Evolutionary conservation across 208 protist genomes (phyloP), one percentile per base, ranked within the genome.

Genomic region (Jaenimonas drosophilae): DNA sequence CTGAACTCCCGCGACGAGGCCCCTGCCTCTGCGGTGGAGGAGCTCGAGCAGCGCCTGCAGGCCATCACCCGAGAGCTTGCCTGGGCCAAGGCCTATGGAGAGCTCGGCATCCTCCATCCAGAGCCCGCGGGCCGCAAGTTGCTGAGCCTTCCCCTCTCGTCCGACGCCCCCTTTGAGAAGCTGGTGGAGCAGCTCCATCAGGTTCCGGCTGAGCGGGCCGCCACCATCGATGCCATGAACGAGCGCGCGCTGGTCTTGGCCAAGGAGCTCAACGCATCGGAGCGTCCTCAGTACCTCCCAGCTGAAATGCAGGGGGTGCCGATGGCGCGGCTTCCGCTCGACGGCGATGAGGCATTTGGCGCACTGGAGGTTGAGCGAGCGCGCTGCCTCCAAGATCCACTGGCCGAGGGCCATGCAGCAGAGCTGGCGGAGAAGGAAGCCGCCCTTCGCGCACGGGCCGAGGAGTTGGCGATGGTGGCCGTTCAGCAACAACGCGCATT

Each of bases 121-220:
- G 73, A 89, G 56, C 74, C 64, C 21, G 65, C 81, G 54, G 82
- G 82, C 32, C 66, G 64, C 52, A 59, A 34, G 20, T 33, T 78
- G 45, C 36, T 39, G 24, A 59, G 79, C 34, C 61, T 91, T 14
- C 50, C 56, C 20, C 64, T 86, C 36, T 59, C 75, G 43, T 57
- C 66, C 29, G 82, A 91, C 50, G 44, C 65, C 27, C 72, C 72
- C 30, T 86, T 79, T 27, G 54, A 63, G 26, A 67, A 63, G 17
- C 59, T 89, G 23, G 80, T 86, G 61, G 67, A 79, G 36, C 72
- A 89, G 60, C 68, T 76, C 52, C 75, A 64, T 44, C 49, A 53
- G 46, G 42, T 59, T 1, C 68, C 68, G 51, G 71, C 55, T 45
- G 65, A 86, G 49, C 76, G 69, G 6, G 78, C n/a, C n/a, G n/a